phyloP scores from a whole-genome alignment of 2,329 filamentous ascomycete species.

The Pseudogymnoascus sp. region DNA sequence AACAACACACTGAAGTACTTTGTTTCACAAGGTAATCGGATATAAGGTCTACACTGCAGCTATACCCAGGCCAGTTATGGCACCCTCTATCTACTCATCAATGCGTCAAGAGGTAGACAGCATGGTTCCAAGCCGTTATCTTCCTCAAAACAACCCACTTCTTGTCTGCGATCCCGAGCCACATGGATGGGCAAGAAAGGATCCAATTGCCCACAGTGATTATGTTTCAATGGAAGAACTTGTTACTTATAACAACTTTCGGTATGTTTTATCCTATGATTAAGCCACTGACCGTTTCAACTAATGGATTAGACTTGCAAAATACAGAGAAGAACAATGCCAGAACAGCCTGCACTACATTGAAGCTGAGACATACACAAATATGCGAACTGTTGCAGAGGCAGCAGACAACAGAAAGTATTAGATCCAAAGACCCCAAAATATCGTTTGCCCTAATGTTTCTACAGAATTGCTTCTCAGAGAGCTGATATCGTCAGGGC shows the following conservation, averaged over 20 bases:
- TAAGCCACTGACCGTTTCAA: too few relatives aligned
- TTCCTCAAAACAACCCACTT: neutral
- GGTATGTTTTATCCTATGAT: neutral
- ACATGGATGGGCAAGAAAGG: slow-evolving; percentile 3
- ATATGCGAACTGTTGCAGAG: neutral
- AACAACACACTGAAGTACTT: neutral
- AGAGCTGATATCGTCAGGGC: neutral
- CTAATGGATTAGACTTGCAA: neutral
- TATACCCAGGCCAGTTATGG: neutral
- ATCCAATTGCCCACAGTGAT: neutral
- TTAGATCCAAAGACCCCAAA: neutral
- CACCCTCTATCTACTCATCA: neutral
- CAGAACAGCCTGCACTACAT: neutral
- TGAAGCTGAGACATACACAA: neutral
- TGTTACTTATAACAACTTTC: slow-evolving; percentile 5
- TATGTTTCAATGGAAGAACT: slow-evolving; percentile 6
- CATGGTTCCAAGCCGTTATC: neutral
- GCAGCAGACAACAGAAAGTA: slow-evolving; percentile 1
- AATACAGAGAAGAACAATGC: neutral
- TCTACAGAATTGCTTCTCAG: neutral
- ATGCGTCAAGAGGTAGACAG: neutral
- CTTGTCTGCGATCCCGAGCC: neutral
- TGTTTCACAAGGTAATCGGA: neutral
- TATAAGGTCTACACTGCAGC: neutral
- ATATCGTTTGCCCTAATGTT: neutral